phyloP scores from a whole-genome alignment of 768 basidiomycete genomes.

The Suillus luteus region DNA sequence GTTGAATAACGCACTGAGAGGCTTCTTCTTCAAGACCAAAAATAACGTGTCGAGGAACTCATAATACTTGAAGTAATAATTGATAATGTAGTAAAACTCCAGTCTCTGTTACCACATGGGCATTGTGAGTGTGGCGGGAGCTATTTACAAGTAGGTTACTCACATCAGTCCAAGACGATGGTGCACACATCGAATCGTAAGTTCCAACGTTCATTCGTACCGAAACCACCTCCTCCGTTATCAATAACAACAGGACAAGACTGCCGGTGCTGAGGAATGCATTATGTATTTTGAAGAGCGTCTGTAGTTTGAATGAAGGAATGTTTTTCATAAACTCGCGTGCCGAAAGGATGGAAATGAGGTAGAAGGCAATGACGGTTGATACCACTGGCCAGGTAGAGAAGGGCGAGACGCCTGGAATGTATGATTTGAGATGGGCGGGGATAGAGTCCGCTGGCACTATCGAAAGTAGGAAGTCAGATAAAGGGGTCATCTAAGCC shows the following conservation, averaged over 20 bases:
- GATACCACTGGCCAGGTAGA: conserved; percentile 74
- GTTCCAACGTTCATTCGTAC: conserved; percentile 73
- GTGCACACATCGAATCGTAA: conserved; percentile 74
- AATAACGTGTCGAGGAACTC: conserved; percentile 95
- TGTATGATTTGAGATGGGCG: conserved; percentile 59
- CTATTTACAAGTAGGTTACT: conserved; percentile 32
- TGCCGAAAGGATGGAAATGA: conserved; percentile 82
- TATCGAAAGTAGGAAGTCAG: conserved; percentile 61
- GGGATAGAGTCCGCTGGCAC: conserved; percentile 57
- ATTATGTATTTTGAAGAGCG: conserved; percentile 87
- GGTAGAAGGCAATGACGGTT: conserved; percentile 70
- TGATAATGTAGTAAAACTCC: conserved; percentile 94
- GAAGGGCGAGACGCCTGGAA: conserved; percentile 75
- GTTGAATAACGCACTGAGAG: conserved; percentile 61
- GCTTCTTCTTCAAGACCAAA: conserved; percentile 96
- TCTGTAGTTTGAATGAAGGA: conserved; percentile 68
- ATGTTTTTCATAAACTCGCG: conserved; percentile 80
- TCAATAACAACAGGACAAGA: conserved; percentile 71
- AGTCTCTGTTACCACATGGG: conserved; percentile 53
- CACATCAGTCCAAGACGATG: conserved; percentile 80
- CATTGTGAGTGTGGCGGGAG: conserved; percentile 7
- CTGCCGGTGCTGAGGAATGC: conserved; percentile 81
- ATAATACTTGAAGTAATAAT: conserved; percentile 96
- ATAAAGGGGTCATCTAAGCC: conserved; percentile 64
- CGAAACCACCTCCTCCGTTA: conserved; percentile 87